phyloP scores from a whole-genome alignment of 1,284 basidiomycete species.

The Cerrena zonata region DNA sequence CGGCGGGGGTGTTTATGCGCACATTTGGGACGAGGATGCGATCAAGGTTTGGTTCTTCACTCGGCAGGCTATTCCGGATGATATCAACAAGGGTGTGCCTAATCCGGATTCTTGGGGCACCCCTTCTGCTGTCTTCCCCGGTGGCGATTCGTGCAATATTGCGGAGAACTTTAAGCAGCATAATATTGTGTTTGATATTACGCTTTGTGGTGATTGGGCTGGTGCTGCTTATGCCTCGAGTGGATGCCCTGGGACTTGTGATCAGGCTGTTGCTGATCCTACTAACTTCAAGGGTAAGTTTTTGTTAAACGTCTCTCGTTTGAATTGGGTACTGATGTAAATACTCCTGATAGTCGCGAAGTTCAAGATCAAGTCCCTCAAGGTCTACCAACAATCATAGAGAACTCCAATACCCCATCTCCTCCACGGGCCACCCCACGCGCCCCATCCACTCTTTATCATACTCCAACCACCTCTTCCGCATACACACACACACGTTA shows the following conservation, averaged over 20 bases:
- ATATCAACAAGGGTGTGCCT: conserved; percentile 56
- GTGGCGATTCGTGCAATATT: conserved; percentile 55
- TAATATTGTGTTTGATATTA: conserved; percentile 53
- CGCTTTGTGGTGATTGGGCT: conserved; percentile 67
- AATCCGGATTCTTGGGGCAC: conserved; percentile 62
- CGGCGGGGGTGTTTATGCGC: conserved; percentile 72
- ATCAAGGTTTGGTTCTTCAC: conserved; percentile 78
- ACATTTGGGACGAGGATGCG: conserved; percentile 61
- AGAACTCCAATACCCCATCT: too few relatives aligned
- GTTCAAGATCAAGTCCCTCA: conserved; percentile 15
- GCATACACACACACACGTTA: too few relatives aligned
- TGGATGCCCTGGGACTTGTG: conserved; percentile 70
- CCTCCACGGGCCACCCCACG: too few relatives aligned
- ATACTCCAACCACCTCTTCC: too few relatives aligned
- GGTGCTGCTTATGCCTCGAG: conserved; percentile 45
- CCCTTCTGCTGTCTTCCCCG: conserved; percentile 63
- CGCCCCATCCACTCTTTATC: too few relatives aligned
- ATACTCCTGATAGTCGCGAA: conserved; percentile 12
- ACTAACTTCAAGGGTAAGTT: conserved; percentile 54
- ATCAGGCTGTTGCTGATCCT: conserved; percentile 56
- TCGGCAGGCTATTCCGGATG: conserved; percentile 59
- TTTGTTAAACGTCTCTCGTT: conserved; percentile 4
- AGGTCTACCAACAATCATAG: conserved; percentile 9
- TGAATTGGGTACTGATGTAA: background rate
- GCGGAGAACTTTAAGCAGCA: conserved; percentile 66